Percentiles rank a stretch among this genome's conserved stretches.
Conservation (phyloP, 306 rosid genomes). For the Ormosia emarginata region DNA sequence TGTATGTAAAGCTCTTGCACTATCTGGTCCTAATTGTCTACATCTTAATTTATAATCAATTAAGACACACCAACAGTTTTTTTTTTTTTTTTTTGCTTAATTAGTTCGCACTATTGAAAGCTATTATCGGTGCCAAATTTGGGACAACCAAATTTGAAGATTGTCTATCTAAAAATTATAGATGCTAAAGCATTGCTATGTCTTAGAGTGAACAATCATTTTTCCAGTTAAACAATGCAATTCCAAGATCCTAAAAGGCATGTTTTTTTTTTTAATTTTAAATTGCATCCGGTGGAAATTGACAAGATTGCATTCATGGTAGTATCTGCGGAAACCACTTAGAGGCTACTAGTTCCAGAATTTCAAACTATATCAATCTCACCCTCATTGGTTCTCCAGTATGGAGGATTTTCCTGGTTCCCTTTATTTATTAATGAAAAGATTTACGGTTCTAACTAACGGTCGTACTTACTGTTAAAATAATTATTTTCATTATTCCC, state of each 20-base stretch:
- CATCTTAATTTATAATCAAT: neutral
- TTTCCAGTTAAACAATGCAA: neutral
- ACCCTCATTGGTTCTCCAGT: neutral
- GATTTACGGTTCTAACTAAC: neutral
- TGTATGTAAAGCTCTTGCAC: slow-evolving; percentile 11
- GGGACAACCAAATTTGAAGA: neutral
- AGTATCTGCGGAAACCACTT: neutral
- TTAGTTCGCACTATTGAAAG: neutral
- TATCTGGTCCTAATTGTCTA: neutral
- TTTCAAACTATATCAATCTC: neutral
- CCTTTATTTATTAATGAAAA: neutral
- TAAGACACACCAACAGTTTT: neutral
- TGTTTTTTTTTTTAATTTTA: neutral
- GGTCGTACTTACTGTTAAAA: neutral
- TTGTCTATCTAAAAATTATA: neutral
- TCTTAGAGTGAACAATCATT: neutral
- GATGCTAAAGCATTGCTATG: neutral
- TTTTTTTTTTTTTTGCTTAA: neutral
- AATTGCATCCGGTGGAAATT: neutral
- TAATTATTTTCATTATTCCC: neutral
- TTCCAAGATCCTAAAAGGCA: slow-evolving; percentile 1
- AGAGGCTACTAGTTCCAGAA: neutral
- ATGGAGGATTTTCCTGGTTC: neutral
- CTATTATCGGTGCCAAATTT: neutral
- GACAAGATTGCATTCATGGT: neutral